These are phyloP conservation scores for Mycena pura DNA, from an alignment of 768 basidiomycete species.

Conservation along the genomic window DNA sequence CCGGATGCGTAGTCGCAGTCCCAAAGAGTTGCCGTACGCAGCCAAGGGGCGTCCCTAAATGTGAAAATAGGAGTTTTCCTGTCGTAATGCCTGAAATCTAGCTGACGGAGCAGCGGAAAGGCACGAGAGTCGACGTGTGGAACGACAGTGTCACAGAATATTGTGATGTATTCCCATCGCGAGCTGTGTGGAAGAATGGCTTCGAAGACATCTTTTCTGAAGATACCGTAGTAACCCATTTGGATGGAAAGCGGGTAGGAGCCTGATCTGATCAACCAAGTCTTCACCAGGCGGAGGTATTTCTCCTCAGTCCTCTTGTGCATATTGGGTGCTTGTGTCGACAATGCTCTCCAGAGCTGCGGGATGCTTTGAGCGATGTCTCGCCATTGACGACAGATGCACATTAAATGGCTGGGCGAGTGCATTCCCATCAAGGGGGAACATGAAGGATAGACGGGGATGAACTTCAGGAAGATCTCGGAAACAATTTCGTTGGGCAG, in stretches of 20 bases:
- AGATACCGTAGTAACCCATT: not conserved
- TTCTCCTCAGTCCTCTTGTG: not conserved
- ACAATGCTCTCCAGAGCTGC: constrained; percentile 1
- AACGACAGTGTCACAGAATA: not conserved
- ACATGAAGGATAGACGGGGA: not conserved
- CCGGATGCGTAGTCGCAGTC: not conserved
- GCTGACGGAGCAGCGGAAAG: not conserved
- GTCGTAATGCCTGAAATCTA: not conserved
- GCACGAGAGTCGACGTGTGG: not conserved
- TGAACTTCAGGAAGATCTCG: not conserved
- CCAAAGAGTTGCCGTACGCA: not conserved
- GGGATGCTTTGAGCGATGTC: not conserved
- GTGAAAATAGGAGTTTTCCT: too few relatives aligned
- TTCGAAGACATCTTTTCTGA: not conserved
- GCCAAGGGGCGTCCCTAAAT: not conserved
- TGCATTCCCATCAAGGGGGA: not conserved
- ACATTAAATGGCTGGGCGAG: not conserved
- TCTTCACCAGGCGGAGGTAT: not conserved
- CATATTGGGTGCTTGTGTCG: not conserved
- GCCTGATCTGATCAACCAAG: not conserved
- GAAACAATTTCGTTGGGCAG: constrained; percentile 9
- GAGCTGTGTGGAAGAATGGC: not conserved
- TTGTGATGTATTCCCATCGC: constrained; percentile 4
- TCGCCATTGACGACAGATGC: constrained; percentile 3
- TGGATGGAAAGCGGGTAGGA: not conserved